Conservation (phyloP, 1,284 basidiomycete genomes). For the Mrakiaceae sp. region DNA sequence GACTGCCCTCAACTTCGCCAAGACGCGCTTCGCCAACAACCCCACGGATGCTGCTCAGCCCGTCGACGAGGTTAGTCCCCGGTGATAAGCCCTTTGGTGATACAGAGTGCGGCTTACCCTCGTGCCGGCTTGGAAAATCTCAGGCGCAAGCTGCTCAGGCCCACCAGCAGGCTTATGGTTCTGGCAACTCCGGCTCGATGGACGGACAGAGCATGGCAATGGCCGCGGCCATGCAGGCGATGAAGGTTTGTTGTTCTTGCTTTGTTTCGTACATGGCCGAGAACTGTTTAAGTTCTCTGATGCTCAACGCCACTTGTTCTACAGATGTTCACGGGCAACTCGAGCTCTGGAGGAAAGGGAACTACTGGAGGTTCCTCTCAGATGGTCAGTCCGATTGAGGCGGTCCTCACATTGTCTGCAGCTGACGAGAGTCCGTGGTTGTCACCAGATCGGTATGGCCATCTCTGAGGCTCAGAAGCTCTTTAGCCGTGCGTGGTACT, state of each 20-base stretch:
- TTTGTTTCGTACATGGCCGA: too few species aligned
- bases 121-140: too few species aligned
- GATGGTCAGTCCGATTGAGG: constrained; percentile 3
- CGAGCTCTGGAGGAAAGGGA: neutral
- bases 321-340: constrained; percentile 4
- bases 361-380: constrained; percentile 2
- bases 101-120: too few species aligned
- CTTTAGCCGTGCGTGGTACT: neutral
- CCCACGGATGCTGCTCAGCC: constrained; percentile 6
- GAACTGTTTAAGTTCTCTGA: too few species aligned
- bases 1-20: constrained; percentile 15
- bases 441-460: constrained; percentile 13
- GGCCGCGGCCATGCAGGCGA: constrained; percentile 12
- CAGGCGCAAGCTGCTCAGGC: neutral
- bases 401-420: neutral
- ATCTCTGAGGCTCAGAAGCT: constrained; percentile 14
- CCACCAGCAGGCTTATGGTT: constrained; percentile 8
- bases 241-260: neutral
- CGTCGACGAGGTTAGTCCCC: constrained; percentile 9
- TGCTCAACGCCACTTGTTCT: too few species aligned
- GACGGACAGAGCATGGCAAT: neutral
- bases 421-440: neutral
- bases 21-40: constrained; percentile 3
- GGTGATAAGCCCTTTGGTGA: too few species aligned
- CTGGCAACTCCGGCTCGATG: neutral